phyloP scores from a whole-genome alignment of 371 early-diverging fungal genomes.

The Circinella minor region DNA sequence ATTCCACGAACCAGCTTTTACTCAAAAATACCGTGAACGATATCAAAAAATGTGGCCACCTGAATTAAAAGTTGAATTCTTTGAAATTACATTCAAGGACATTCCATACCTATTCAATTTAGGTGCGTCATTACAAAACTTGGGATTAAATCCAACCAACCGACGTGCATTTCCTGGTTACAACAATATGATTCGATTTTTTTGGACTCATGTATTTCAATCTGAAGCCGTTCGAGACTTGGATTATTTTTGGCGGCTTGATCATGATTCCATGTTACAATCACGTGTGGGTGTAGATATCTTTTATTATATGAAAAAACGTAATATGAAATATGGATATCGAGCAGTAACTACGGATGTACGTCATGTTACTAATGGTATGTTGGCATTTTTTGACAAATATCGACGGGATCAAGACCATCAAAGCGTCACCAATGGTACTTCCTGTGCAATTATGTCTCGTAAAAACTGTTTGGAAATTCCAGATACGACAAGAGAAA shows the following conservation, averaged over 20 bases:
- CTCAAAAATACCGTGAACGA: constrained; percentile 11
- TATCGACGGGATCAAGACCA: constrained; percentile 16
- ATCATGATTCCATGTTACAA: constrained; percentile 20
- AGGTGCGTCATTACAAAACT: constrained; percentile 7
- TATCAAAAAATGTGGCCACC: constrained; percentile 24
- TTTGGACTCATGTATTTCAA: constrained; percentile 20
- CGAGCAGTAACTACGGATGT: constrained; percentile 22
- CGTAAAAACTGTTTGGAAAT: constrained; percentile 21
- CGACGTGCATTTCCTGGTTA: constrained; percentile 29
- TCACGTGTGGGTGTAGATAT: constrained; percentile 21
- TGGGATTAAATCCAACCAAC: constrained; percentile 21
- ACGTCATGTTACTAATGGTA: constrained; percentile 21
- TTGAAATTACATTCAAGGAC: constrained; percentile 8
- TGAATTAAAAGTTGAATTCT: constrained; percentile 15
- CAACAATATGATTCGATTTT: constrained; percentile 31
- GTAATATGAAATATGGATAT: constrained; percentile 20
- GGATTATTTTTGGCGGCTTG: constrained; percentile 28
- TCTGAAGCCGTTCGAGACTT: constrained; percentile 16
- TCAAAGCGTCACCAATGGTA: constrained; percentile 6
- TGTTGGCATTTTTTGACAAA: constrained; percentile 25
- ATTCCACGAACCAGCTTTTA: constrained; percentile 25
- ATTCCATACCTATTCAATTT: constrained; percentile 18
- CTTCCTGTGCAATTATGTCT: constrained; percentile 10
- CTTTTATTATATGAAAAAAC: constrained; percentile 24
- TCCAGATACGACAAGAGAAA: constrained; percentile 12